Conservation (phyloP, 176 grass and related monocot genomes). For the Tillandsia leiboldiana region DNA sequence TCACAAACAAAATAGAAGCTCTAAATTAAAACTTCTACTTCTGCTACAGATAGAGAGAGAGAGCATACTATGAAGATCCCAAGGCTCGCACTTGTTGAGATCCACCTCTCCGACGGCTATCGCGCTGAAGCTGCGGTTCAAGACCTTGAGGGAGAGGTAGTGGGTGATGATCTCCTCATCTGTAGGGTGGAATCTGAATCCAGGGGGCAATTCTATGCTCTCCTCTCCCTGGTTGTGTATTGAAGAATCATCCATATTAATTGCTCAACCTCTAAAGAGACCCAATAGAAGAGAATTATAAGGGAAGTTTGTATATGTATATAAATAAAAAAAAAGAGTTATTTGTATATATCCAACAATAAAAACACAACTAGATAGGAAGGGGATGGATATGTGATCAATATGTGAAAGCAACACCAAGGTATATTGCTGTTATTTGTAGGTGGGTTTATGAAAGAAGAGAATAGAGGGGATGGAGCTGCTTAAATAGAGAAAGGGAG, state of each 20-base stretch:
- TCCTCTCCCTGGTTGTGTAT: constrained; percentile 35
- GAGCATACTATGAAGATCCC: constrained; percentile 68
- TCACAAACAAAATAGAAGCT: not conserved
- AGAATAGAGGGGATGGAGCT: not conserved
- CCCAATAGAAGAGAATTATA: not conserved
- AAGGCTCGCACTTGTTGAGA: constrained; percentile 95
- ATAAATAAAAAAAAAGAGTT: no score
- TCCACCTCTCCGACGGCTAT: constrained; percentile 85
- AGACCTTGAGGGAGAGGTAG: constrained; percentile 67
- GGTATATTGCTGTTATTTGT: not conserved
- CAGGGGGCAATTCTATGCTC: constrained; percentile 62
- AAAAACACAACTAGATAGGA: not conserved
- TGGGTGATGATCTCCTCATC: constrained; percentile 92
- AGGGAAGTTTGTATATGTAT: no score
- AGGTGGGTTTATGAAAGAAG: constrained; percentile 21
- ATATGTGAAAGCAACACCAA: not conserved
- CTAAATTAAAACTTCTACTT: not conserved
- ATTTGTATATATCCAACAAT: no score
- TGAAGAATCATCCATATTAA: not conserved
- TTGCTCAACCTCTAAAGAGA: not conserved
- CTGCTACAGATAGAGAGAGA: not conserved
- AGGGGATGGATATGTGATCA: not conserved
- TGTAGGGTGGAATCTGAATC: constrained; percentile 90
- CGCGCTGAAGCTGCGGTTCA: constrained; percentile 37
- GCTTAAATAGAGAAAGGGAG: constrained; percentile 5